Percentiles rank a stretch among this genome's conserved stretches.
Conservation (phyloP, 2,329 filamentous ascomycete genomes). For the Macrophomina tecta region DNA sequence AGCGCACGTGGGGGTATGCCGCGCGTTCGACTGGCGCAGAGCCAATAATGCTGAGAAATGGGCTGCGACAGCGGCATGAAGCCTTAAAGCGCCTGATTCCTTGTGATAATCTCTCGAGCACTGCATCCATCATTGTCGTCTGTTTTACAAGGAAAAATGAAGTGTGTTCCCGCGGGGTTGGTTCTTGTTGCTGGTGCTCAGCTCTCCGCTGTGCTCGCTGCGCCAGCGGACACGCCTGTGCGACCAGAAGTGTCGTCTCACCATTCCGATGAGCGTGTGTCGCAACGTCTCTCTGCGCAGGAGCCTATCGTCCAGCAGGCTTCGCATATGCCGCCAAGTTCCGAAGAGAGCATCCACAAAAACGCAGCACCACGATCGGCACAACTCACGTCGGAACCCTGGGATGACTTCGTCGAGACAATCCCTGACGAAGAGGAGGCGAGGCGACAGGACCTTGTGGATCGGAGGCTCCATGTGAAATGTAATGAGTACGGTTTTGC, state of each 20-base stretch:
- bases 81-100: not conserved
- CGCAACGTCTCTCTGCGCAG: not conserved
- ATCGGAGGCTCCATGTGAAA: not conserved
- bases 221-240: too few relatives aligned
- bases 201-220: too few relatives aligned
- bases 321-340: not conserved
- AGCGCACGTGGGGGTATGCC: constrained; percentile 9
- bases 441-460: not conserved
- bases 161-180: too few relatives aligned
- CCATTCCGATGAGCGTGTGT: not conserved
- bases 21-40: not conserved
- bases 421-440: not conserved
- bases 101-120: too few relatives aligned
- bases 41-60: not conserved
- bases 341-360: not conserved
- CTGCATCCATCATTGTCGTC: too few relatives aligned
- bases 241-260: not conserved
- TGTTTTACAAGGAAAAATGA: too few relatives aligned
- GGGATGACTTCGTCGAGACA: constrained; percentile 1
- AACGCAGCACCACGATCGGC: not conserved
- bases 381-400: not conserved
- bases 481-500: not conserved
- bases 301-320: not conserved
- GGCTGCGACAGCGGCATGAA: not conserved
- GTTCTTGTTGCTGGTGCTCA: too few relatives aligned